phyloP scores from a whole-genome alignment of 345 rosid species.

The Populus deltoides region DNA sequence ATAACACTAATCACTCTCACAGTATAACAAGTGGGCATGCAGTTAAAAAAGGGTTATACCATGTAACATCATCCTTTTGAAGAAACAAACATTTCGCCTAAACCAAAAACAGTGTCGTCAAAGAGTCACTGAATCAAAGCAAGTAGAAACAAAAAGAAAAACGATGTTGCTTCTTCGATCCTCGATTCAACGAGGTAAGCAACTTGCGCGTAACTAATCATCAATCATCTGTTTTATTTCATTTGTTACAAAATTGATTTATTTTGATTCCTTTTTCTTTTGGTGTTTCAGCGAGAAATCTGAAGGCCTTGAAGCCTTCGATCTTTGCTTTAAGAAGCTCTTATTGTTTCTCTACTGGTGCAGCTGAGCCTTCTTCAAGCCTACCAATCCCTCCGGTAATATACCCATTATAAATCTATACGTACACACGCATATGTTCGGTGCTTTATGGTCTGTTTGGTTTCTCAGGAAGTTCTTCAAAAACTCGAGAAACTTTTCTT shows the following conservation, averaged over 20 bases:
- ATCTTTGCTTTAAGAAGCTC: slow-evolving; percentile 32
- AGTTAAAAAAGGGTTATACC: too few species aligned
- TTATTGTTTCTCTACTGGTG: slow-evolving; percentile 48
- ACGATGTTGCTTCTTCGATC: slow-evolving; percentile 33
- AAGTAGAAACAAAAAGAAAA: neutral
- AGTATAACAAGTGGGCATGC: too few species aligned
- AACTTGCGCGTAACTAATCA: neutral
- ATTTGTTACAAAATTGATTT: neutral
- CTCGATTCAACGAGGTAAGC: slow-evolving; percentile 36
- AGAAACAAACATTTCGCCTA: too few species aligned
- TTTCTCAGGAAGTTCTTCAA: neutral
- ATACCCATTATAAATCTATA: neutral
- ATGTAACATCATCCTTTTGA: too few species aligned
- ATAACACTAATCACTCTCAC: neutral
- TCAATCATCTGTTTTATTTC: neutral
- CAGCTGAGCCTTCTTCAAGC: slow-evolving; percentile 45
- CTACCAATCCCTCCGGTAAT: slow-evolving; percentile 49
- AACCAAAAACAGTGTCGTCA: neutral
- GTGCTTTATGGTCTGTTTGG: neutral
- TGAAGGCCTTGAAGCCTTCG: slow-evolving; percentile 48
- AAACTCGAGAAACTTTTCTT: neutral
- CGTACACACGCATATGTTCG: neutral
- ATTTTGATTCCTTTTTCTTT: neutral
- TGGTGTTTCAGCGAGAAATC: slow-evolving; percentile 45
- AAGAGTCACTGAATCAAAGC: neutral